These are phyloP conservation scores for Fistulina hepatica DNA, from an alignment of 1,284 basidiomycete genomes.

Conservation along the genomic window DNA sequence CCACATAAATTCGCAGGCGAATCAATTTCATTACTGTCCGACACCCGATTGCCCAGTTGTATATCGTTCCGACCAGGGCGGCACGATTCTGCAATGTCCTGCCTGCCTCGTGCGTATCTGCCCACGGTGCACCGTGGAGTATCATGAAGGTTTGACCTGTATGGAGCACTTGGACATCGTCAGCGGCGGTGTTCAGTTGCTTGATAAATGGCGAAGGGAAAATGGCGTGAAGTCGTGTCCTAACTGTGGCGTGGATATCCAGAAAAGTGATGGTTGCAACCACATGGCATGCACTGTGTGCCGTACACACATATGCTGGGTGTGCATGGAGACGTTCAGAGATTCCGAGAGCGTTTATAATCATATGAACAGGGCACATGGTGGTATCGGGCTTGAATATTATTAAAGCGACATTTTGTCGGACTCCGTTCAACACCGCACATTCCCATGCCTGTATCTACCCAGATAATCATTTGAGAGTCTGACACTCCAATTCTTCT, in stretches of 20 bases:
- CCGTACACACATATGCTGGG: slow-evolving; percentile 68
- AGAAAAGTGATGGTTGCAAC: slow-evolving; percentile 62
- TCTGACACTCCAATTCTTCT: too few species aligned
- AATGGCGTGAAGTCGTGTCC: slow-evolving; percentile 64
- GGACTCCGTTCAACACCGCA: too few species aligned
- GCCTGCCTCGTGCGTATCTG: slow-evolving; percentile 61
- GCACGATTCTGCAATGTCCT: slow-evolving; percentile 53
- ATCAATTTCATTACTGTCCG: slow-evolving; percentile 61
- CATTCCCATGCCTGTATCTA: too few species aligned
- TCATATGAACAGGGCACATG: slow-evolving; percentile 44
- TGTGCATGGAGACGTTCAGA: slow-evolving; percentile 55
- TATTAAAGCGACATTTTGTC: too few species aligned
- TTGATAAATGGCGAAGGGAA: slow-evolving; percentile 45
- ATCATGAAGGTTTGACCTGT: slow-evolving; percentile 57
- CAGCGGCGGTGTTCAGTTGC: slow-evolving; percentile 39
- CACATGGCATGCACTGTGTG: slow-evolving; percentile 65
- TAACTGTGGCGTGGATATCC: slow-evolving; percentile 53
- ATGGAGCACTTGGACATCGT: slow-evolving; percentile 37
- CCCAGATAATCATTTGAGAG: too few species aligned
- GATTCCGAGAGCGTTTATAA: slow-evolving; percentile 46
- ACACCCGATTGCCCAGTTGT: slow-evolving; percentile 65
- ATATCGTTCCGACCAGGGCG: slow-evolving; percentile 42
- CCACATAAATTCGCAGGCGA: slow-evolving; percentile 42
- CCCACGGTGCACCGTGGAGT: slow-evolving; percentile 48
- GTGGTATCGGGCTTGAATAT: slow-evolving; percentile 35